Evolutionary conservation across 768 basidiomycete genomes (phyloP).

Genomic region (Tephrocybe sp.): DNA sequence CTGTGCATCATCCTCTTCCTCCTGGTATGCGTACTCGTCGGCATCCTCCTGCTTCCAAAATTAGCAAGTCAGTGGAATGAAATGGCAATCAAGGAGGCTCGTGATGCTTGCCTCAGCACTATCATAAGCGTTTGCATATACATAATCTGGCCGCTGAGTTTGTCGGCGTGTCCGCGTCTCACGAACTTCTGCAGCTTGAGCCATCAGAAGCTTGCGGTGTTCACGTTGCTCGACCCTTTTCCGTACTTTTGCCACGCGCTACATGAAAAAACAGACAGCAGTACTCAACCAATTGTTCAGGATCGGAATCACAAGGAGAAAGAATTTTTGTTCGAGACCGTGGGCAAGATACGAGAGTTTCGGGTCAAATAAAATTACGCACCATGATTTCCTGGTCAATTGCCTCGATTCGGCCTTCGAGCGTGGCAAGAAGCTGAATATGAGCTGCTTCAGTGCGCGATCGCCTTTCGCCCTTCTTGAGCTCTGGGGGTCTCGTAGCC

Average conservation of each 20-base stretch:
- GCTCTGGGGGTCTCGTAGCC: constrained; percentile 39
- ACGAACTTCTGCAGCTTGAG: constrained; percentile 75
- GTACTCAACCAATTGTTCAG: constrained; percentile 7
- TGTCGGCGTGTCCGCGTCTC: constrained; percentile 76
- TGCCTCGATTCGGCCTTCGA: constrained; percentile 62
- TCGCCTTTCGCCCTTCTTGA: constrained; percentile 46
- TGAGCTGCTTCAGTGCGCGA: constrained; percentile 61
- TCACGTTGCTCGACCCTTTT: constrained; percentile 73
- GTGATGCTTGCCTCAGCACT: constrained; percentile 53
- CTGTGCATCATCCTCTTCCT: constrained; percentile 65
- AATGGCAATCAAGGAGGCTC: constrained; percentile 15
- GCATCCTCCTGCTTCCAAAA: constrained; percentile 50
- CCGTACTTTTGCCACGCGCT: constrained; percentile 72
- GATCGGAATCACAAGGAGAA: constrained; percentile 6
- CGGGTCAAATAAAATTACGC: constrained; percentile 33
- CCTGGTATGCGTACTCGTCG: constrained; percentile 65
- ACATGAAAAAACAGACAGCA: constrained; percentile 12
- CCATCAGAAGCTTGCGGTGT: constrained; percentile 58
- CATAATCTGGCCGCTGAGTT: constrained; percentile 76
- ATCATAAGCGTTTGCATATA: constrained; percentile 63
- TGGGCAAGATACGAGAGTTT: neutral
- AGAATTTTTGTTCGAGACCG: constrained; percentile 3
- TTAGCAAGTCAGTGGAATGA: constrained; percentile 25
- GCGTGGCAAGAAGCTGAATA: constrained; percentile 52
- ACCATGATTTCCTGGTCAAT: constrained; percentile 74